Percentiles rank a stretch among this genome's conserved stretches.
phyloP scores from a whole-genome alignment of 306 rosid genomes.

The Echinosophora koreensis region DNA sequence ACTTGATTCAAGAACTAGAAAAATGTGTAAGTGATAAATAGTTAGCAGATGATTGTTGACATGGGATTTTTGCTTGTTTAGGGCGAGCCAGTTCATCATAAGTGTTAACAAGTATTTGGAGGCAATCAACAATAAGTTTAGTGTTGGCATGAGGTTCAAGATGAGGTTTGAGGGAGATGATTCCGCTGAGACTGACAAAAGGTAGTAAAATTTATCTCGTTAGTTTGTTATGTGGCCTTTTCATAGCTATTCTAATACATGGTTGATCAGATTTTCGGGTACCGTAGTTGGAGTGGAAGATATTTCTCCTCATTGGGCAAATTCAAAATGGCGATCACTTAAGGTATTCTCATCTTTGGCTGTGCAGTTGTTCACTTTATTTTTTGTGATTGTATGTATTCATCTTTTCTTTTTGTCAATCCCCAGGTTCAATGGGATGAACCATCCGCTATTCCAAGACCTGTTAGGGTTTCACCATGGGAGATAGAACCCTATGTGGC shows the following conservation, averaged over 20 bases:
- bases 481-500: slow-evolving; percentile 85
- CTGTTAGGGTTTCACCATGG: slow-evolving; percentile 94
- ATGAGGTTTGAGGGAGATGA: slow-evolving; percentile 96
- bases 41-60: slow-evolving; percentile 20
- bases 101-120: slow-evolving; percentile 74
- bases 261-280: slow-evolving; percentile 79
- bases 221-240: slow-evolving; percentile 30
- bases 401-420: slow-evolving; percentile 42
- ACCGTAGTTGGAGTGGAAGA: slow-evolving; percentile 85
- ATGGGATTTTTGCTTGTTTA: slow-evolving; percentile 49
- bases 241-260: slow-evolving; percentile 37
- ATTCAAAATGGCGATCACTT: slow-evolving; percentile 86
- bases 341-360: slow-evolving; percentile 61
- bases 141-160: slow-evolving; percentile 81
- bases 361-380: slow-evolving; percentile 2
- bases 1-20: slow-evolving; percentile 7
- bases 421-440: slow-evolving; percentile 98
- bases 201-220: slow-evolving; percentile 55
- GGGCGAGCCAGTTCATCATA: slow-evolving; percentile 84
- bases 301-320: slow-evolving; percentile 76
- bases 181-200: slow-evolving; percentile 85
- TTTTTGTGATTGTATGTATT: slow-evolving; percentile 7
- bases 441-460: slow-evolving; percentile 75
- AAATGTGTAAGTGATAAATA: not conserved
- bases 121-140: slow-evolving; percentile 63